Conservation (phyloP, 2,329 filamentous ascomycete genomes). For the Aspergillus clavatus region DNA sequence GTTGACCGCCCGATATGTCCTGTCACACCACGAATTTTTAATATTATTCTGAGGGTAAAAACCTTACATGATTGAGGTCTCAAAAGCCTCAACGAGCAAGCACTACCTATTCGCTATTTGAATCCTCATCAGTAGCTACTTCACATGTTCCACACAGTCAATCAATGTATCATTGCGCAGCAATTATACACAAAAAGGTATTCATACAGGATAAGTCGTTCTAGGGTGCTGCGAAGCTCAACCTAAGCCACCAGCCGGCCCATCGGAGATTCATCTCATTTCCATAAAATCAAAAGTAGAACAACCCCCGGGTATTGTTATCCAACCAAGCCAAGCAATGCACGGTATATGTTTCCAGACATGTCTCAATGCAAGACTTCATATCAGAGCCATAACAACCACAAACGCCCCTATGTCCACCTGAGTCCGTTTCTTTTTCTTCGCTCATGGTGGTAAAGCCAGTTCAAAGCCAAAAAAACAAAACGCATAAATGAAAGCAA, state of each 20-base stretch:
- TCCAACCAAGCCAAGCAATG: slow-evolving; percentile 11
- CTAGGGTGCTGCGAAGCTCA: not conserved
- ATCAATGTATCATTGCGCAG: slow-evolving; percentile 1
- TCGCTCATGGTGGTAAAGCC: not conserved
- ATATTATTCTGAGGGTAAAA: no score
- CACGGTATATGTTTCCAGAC: not conserved
- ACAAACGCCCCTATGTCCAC: not conserved
- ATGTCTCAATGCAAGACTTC: not conserved
- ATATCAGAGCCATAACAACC: not conserved
- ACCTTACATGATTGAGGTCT: no score
- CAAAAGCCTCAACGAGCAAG: no score
- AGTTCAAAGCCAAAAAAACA: not conserved
- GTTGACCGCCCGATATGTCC: slow-evolving; percentile 16
- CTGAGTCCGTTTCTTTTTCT: not conserved
- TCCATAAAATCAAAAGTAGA: slow-evolving; percentile 4
- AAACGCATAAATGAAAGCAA: not conserved
- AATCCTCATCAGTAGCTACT: no score
- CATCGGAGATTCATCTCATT: not conserved
- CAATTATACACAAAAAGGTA: slow-evolving; percentile 1
- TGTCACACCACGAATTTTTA: no score
- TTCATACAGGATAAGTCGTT: not conserved
- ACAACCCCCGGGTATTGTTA: slow-evolving; percentile 10
- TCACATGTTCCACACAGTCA: no score
- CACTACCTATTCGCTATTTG: no score
- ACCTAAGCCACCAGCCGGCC: not conserved